A percentile compares a stretch with the other conserved stretches of the same genome.
Conservation (phyloP, 257 asterid species). For the Thymus mandschuricus region DNA sequence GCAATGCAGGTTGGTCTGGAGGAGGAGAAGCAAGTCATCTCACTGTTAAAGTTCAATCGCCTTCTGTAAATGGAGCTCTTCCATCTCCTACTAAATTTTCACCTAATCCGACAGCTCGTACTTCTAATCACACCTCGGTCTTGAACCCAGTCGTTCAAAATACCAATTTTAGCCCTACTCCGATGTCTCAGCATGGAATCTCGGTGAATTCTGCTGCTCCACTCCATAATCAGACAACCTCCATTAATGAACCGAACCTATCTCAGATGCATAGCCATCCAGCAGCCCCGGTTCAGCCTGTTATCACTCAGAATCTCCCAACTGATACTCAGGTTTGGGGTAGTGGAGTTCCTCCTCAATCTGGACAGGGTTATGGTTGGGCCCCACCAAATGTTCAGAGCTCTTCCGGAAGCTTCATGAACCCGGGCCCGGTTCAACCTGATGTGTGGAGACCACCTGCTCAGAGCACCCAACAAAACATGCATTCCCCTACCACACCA, state of each 20-base stretch:
- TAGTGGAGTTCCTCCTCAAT: conserved; percentile 28
- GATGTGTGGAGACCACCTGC: conserved; percentile 68
- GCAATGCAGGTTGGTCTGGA: conserved; percentile 44
- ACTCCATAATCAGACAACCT: conserved; percentile 36
- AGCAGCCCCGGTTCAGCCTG: conserved; percentile 44
- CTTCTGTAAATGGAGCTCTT: conserved; percentile 42
- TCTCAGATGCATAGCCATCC: conserved; percentile 48
- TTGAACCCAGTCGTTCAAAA: conserved; percentile 49
- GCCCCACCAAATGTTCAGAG: conserved; percentile 52
- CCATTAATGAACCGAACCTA: conserved; percentile 45
- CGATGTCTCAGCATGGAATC: conserved; percentile 51
- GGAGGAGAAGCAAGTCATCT: conserved; percentile 42
- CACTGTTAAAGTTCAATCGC: conserved; percentile 39
- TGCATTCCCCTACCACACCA: conserved; percentile 52
- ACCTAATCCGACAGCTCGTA: conserved; percentile 40
- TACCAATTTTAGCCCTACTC: conserved; percentile 51
- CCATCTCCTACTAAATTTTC: conserved; percentile 55
- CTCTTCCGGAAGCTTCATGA: conserved; percentile 54
- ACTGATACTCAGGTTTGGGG: conserved; percentile 49
- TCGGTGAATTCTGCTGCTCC: conserved; percentile 39
- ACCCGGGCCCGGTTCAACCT: conserved; percentile 57
- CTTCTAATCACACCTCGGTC: conserved; percentile 49
- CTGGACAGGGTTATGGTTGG: conserved; percentile 61
- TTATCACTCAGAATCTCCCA: conserved; percentile 50
- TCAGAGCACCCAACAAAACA: conserved; percentile 61